Percentiles rank a stretch among this genome's conserved stretches.
Evolutionary conservation across 345 rosid species (phyloP).

Genomic region (Acer negundo): DNA sequence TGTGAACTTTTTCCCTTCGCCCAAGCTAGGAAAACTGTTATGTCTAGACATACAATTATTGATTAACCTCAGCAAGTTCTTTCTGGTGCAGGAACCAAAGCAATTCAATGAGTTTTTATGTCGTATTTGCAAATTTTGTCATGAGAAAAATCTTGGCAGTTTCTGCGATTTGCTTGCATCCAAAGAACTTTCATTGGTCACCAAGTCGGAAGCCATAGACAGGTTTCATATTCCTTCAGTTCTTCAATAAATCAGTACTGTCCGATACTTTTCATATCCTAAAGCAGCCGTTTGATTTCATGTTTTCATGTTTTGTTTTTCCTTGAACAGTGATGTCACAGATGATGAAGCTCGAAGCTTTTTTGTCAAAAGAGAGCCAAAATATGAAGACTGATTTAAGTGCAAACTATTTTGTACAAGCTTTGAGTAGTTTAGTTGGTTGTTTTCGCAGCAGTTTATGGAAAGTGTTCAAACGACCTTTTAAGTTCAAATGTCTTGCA

Average conservation of each 20-base stretch:
- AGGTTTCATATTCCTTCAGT: constrained; percentile 45
- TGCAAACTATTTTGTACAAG: no score
- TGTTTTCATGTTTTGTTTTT: constrained; percentile 12
- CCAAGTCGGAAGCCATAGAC: constrained; percentile 84
- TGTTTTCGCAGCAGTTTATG: no score
- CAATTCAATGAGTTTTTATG: constrained; percentile 68
- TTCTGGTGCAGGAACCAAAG: constrained; percentile 70
- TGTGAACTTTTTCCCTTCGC: background rate
- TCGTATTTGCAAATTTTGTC: constrained; percentile 40
- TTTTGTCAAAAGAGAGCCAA: constrained; percentile 39
- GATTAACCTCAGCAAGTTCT: constrained; percentile 11
- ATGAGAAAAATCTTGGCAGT: constrained; percentile 33
- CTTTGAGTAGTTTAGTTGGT: no score
- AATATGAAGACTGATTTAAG: constrained; percentile 22
- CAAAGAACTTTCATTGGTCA: constrained; percentile 53
- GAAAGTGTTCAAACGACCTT: no score
- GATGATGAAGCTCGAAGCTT: constrained; percentile 63
- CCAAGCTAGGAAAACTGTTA: background rate
- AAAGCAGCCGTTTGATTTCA: constrained; percentile 12
- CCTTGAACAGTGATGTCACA: constrained; percentile 55
- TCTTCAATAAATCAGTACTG: background rate
- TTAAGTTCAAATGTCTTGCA: no score
- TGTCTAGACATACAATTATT: background rate
- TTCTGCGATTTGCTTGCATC: constrained; percentile 54
- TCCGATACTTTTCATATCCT: background rate